phyloP scores from a whole-genome alignment of 2,329 filamentous ascomycete genomes.

The Penicillium sclerotigenum region DNA sequence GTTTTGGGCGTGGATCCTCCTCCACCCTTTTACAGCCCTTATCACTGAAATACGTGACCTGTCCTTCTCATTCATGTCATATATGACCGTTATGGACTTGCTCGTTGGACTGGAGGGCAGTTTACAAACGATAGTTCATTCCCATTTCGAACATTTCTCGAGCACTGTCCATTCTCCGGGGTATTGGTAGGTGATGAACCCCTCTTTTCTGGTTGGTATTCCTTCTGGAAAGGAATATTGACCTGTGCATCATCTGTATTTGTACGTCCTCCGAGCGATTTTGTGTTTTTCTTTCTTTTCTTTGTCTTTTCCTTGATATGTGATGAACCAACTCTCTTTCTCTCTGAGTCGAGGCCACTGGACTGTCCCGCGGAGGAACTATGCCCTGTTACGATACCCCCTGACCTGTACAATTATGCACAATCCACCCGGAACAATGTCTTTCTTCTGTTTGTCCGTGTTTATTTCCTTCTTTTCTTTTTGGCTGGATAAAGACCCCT shows the following conservation, averaged over 20 bases:
- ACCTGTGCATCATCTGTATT: conserved; percentile 10
- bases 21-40: neutral
- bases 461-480: neutral
- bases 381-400: conserved; percentile 10
- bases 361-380: conserved; percentile 4
- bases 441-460: neutral
- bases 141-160: neutral
- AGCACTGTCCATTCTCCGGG: conserved; percentile 2
- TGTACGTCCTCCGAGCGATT: conserved; percentile 3
- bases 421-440: neutral
- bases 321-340: conserved; percentile 1
- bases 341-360: conserved; percentile 3
- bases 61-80: neutral
- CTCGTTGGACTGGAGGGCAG: conserved; percentile 12
- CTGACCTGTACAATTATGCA: conserved; percentile 8
- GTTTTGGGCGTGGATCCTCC: neutral
- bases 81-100: conserved; percentile 14
- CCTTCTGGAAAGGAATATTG: conserved; percentile 4
- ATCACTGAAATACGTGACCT: neutral
- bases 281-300: neutral
- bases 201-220: neutral
- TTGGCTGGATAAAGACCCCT: too few species aligned
- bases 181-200: neutral
- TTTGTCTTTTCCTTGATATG: neutral
- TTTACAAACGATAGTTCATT: conserved; percentile 19